These are phyloP conservation scores for Brassica hybrid DNA, from an alignment of 441 rosid species.

Conservation along the genomic window DNA sequence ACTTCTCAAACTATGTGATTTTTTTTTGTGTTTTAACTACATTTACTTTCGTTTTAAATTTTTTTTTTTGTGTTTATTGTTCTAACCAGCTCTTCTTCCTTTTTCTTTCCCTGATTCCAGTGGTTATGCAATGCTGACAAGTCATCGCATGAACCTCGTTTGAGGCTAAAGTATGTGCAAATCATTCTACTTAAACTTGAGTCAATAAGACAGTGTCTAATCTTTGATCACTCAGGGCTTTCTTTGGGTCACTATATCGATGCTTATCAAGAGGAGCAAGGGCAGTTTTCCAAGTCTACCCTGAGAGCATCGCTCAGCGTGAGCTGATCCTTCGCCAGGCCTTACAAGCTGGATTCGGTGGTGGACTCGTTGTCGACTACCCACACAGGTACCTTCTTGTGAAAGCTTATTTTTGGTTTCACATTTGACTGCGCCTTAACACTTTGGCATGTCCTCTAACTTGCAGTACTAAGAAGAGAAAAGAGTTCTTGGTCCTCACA, in stretches of 20 bases:
- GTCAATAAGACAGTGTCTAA: slow-evolving; percentile 7
- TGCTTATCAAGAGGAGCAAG: slow-evolving; percentile 91
- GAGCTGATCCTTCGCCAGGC: slow-evolving; percentile 84
- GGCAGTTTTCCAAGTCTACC: slow-evolving; percentile 90
- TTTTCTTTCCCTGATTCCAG: slow-evolving; percentile 42
- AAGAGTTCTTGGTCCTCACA: slow-evolving; percentile 86
- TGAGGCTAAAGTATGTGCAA: slow-evolving; percentile 81
- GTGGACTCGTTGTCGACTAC: slow-evolving; percentile 90
- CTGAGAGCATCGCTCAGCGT: slow-evolving; percentile 83
- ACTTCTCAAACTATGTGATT: no score
- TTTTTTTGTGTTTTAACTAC: no score
- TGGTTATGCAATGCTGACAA: slow-evolving; percentile 99
- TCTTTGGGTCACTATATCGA: slow-evolving; percentile 85
- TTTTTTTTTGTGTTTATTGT: no score
- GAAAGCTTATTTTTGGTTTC: no score
- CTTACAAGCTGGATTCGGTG: slow-evolving; percentile 91
- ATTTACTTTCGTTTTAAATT: no score
- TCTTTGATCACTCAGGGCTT: slow-evolving; percentile 59
- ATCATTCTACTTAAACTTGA: slow-evolving; percentile 4
- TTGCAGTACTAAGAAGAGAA: slow-evolving; percentile 77
- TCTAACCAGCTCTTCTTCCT: no score
- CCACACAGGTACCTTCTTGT: slow-evolving; percentile 77
- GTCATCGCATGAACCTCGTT: slow-evolving; percentile 87
- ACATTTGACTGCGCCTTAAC: no score
- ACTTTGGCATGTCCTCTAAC: background rate